Conservation (phyloP, 208 protist species). For the Leishmania tarentolae region DNA sequence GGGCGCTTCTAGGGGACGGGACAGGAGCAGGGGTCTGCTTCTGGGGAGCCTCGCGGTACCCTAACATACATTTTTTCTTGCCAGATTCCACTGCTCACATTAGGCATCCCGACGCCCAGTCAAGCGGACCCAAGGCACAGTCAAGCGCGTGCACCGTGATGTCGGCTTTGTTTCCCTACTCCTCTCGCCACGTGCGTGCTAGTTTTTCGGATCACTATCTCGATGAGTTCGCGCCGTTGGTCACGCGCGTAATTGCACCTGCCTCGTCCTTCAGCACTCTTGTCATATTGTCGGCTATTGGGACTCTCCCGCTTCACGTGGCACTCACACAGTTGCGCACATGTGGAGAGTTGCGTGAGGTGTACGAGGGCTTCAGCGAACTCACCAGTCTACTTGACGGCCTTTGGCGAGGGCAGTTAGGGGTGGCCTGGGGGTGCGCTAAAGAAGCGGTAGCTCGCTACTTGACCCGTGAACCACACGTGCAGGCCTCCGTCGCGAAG, state of each 20-base stretch:
- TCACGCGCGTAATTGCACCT: conserved; percentile 27
- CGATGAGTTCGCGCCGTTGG: conserved; percentile 25
- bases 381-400: conserved; percentile 29
- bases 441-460: conserved; percentile 25
- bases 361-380: conserved; percentile 37
- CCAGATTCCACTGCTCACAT: conserved; percentile 12
- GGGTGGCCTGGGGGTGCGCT: conserved; percentile 29
- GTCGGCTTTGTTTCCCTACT: conserved; percentile 18
- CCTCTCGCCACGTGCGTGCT: conserved; percentile 11
- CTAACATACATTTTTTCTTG: conserved; percentile 33
- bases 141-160: conserved; percentile 17
- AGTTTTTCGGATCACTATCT: conserved; percentile 19
- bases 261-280: conserved; percentile 33
- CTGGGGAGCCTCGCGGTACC: conserved; percentile 40
- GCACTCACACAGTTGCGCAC: conserved; percentile 33
- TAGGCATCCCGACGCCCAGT: not conserved
- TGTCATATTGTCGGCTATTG: conserved; percentile 45
- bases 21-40: conserved; percentile 2
- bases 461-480: conserved; percentile 16
- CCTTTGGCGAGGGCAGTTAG: conserved; percentile 33
- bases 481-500: conserved; percentile 8
- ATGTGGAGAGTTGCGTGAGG: conserved; percentile 32
- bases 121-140: not conserved
- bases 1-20: conserved; percentile 27
- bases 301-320: conserved; percentile 36